These are phyloP conservation scores for Selaginella tamariscina DNA, from an alignment of 75 land plant genomes.

Conservation along the genomic window DNA sequence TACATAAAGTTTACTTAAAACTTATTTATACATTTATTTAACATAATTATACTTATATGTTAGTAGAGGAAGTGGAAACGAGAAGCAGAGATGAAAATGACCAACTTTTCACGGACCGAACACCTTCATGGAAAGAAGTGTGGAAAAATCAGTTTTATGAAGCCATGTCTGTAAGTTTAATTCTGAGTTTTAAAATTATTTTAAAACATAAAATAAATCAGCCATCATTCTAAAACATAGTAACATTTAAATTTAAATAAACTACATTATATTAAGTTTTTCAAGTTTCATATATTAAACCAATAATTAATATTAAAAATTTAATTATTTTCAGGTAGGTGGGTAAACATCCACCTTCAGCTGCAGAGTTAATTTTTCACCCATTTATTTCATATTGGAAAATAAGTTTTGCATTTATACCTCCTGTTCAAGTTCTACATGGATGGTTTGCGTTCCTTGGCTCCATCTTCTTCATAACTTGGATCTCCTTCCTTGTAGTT, in stretches of 20 bases:
- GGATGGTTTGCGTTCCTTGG: constrained; percentile 72
- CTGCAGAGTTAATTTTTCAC: not conserved
- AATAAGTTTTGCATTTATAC: constrained; percentile 62
- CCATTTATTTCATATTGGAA: constrained; percentile 51
- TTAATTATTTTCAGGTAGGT: too few relatives aligned
- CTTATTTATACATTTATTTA: too few relatives aligned
- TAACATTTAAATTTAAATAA: too few relatives aligned
- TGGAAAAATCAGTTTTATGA: constrained; percentile 23
- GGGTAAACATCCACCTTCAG: not conserved
- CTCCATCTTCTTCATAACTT: constrained; percentile 61
- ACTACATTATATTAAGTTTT: too few relatives aligned
- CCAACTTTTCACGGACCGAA: not conserved
- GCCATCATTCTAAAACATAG: too few relatives aligned
- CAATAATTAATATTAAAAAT: too few relatives aligned
- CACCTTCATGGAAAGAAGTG: not conserved
- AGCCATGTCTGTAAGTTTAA: constrained; percentile 16
- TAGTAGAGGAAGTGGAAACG: not conserved
- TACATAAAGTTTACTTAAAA: too few relatives aligned
- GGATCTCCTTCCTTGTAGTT: constrained; percentile 57
- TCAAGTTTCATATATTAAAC: too few relatives aligned
- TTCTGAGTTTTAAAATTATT: too few relatives aligned
- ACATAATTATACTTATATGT: not conserved
- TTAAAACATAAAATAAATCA: too few relatives aligned
- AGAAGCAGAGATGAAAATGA: constrained; percentile 8
- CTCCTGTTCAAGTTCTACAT: constrained; percentile 57